phyloP scores from a whole-genome alignment of 805 yeast genomes.

The Hanseniaspora osmophila region DNA sequence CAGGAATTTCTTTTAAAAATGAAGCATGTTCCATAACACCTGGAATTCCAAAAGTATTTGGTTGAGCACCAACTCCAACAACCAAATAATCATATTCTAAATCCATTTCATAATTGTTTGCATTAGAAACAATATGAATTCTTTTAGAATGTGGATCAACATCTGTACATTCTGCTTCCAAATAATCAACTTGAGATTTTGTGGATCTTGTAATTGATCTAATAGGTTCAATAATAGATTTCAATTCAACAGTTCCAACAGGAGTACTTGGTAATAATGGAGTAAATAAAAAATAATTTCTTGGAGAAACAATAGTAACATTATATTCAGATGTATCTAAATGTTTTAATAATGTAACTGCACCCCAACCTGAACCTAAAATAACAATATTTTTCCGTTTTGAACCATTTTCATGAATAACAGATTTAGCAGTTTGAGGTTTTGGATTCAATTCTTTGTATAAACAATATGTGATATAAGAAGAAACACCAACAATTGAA shows the following conservation, averaged over 20 bases:
- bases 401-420: conserved; percentile 32
- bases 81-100: conserved; percentile 70
- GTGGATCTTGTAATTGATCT: conserved; percentile 71
- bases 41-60: conserved; percentile 87
- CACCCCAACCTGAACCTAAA: conserved; percentile 91
- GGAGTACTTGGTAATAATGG: conserved; percentile 93
- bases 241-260: conserved; percentile 79
- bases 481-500: conserved; percentile 37
- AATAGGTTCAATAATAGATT: conserved; percentile 89
- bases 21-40: conserved; percentile 84
- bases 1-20: conserved; percentile 80
- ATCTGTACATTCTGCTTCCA: conserved; percentile 81
- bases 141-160: conserved; percentile 61
- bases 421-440: conserved; percentile 46
- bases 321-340: conserved; percentile 79
- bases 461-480: conserved; percentile 47
- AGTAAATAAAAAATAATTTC: conserved; percentile 90
- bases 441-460: conserved; percentile 50
- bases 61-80: conserved; percentile 89
- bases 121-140: conserved; percentile 44
- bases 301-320: conserved; percentile 81
- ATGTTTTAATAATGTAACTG: conserved; percentile 69
- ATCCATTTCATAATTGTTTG: conserved; percentile 32
- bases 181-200: conserved; percentile 63
- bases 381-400: conserved; percentile 40